Percentiles rank a stretch among this genome's conserved stretches.
phyloP scores from a whole-genome alignment of 768 basidiomycete species.

The Chiua virens region DNA sequence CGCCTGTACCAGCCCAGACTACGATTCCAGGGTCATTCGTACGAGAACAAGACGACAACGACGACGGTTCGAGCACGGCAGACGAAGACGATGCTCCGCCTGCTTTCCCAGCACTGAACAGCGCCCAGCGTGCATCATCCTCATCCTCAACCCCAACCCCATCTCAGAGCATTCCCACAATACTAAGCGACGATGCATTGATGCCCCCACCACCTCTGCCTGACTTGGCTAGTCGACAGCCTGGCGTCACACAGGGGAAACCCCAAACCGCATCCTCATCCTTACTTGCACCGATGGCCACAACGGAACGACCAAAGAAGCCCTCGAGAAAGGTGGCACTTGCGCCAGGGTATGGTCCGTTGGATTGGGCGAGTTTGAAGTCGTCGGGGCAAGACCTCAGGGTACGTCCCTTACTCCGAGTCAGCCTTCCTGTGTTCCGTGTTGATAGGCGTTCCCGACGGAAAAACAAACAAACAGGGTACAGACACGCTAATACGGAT shows the following conservation, averaged over 20 bases:
- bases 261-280: conserved; percentile 9
- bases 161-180: conserved; percentile 17
- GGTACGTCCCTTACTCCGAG: conserved; percentile 40
- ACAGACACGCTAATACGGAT: conserved; percentile 67
- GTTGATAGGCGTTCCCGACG: too few relatives aligned
- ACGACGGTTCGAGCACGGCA: conserved; percentile 40
- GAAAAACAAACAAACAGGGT: conserved; percentile 66
- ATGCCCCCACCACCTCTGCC: conserved; percentile 52
- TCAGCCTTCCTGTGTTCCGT: too few relatives aligned
- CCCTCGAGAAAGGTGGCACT: conserved; percentile 45
- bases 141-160: conserved; percentile 5
- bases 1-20: background rate
- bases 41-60: conserved; percentile 29
- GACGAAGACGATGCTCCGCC: conserved; percentile 62
- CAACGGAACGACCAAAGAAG: background rate
- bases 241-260: conserved; percentile 28
- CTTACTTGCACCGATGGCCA: conserved; percentile 1
- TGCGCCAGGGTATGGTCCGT: conserved; percentile 84
- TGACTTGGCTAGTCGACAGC: conserved; percentile 35
- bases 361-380: conserved; percentile 94
- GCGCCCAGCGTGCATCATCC: conserved; percentile 61
- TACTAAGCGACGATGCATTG: conserved; percentile 15
- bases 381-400: conserved; percentile 76
- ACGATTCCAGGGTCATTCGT: conserved; percentile 24
- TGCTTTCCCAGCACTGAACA: conserved; percentile 69